Base-by-base conservation (phyloP, 768 basidiomycete species). In the Rhizopogon vulgaris region DNA sequence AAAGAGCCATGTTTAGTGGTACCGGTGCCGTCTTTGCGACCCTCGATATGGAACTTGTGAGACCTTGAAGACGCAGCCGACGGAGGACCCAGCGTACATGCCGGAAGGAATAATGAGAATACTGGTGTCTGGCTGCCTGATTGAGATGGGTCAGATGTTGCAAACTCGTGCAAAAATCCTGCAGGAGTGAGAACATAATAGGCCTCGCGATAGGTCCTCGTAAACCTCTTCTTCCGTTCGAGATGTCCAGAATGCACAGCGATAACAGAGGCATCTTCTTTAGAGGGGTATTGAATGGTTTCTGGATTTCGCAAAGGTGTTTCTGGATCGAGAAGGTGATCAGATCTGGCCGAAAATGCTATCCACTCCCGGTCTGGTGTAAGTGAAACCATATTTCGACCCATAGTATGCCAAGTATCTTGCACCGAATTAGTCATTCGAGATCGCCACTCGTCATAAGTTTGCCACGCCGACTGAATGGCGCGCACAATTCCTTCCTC, bases 41-140 rank as follows among this genome's bases (percentile, higher is more conserved):
- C 89, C 69, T 99, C 96, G 61, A 99, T 92, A 71, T 96, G 93
- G 79, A 99, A 99, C 70, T 96, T 97, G 77, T 98, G 88, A 15
- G 83, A 83, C 52, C 79, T 80, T 3, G 86, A 78, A n/a, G 67
- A 69, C 1, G 79, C 68, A 3, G 81, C 62, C 2, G 87, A 86
- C 3, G 95, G 90, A 1, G 96, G 95, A 30, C 96, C 96, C 38
- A 98, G 84, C 0, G 94, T 98, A 70, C 96, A 98, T 41, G 85
- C 82, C 1, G 96, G 95, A 1, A 98, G 78, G 82, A 98, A 98
- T 45, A 98, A 73, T 8, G 80, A 84, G 70, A 94, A 95, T 6
- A 83, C 67, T 8, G 96, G 95, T 25, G 71, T 68, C 37, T 74
- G 69, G 49, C 79, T 76, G 48, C 71, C 71, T 45, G 69, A 61